These are phyloP conservation scores for Calocybe indica DNA, from an alignment of 768 basidiomycete genomes.

Conservation along the genomic window DNA sequence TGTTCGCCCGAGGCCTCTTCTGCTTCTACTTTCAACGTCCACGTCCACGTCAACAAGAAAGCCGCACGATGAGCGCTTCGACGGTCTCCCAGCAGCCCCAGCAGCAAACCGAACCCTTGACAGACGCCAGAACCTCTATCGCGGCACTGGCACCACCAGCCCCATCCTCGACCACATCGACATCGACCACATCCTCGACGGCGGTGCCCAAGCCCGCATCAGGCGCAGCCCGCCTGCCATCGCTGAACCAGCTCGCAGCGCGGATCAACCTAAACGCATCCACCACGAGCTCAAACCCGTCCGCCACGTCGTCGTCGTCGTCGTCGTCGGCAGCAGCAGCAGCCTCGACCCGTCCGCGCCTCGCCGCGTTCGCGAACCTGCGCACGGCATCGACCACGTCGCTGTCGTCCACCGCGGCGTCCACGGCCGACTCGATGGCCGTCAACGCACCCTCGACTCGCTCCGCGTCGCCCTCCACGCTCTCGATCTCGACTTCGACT, in stretches of 20 bases:
- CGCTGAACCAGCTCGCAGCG: slow-evolving; percentile 78
- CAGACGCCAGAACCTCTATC: no score
- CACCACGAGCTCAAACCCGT: not conserved
- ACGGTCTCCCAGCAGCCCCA: no score
- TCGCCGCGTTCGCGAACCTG: slow-evolving; percentile 60
- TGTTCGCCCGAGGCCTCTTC: no score
- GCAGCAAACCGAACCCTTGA: no score
- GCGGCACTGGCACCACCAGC: no score
- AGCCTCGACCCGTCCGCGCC: slow-evolving; percentile 54
- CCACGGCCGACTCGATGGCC: slow-evolving; percentile 56
- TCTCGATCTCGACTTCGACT: slow-evolving; percentile 26
- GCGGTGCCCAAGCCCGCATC: slow-evolving; percentile 75
- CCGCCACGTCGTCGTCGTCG: not conserved
- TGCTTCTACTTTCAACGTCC: no score
- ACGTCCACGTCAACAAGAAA: no score
- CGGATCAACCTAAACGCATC: slow-evolving; percentile 50
- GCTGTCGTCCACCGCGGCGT: slow-evolving; percentile 37
- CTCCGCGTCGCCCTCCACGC: slow-evolving; percentile 55
- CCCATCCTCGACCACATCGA: not conserved
- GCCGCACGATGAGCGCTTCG: no score
- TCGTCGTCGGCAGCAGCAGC: slow-evolving; percentile 16
- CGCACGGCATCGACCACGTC: slow-evolving; percentile 58
- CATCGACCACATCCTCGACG: not conserved
- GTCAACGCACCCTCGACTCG: slow-evolving; percentile 67
- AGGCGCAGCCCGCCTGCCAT: slow-evolving; percentile 72